Base-by-base conservation (phyloP, 441 rosid species). In the Arabidopsis hybrid region DNA sequence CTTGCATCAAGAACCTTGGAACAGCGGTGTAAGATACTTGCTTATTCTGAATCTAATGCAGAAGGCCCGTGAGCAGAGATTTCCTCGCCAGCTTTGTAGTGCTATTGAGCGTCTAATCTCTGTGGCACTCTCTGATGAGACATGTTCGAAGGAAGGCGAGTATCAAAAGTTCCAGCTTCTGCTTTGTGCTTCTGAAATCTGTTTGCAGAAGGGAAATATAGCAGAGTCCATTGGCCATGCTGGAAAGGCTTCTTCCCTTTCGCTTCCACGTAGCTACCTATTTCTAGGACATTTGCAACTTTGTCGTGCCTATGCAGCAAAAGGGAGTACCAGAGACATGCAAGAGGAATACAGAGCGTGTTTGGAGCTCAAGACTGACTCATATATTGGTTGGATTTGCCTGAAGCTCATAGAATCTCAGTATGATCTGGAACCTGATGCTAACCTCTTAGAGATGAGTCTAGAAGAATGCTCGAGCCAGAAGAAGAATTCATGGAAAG, bases 31-130 rank as follows among this genome's bases (percentile, higher is more conserved):
- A 14, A 80, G 82, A 81, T 95, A 89, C 83, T 81, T 93, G 84
- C 91, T 95, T 55, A 82, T 89, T 73, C 88, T 91, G 75, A 91
- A 87, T 82, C 89, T 95, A 49, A 39, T 88, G 18, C 99, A 93
- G 79, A 91, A 85, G 85, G 97, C 97, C 16, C 87, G 91, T 42
- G 99, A 91, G 77, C 95, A 91, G 85, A 89, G 89, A 78, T 93
- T 87, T 74, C 95, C 97, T 79, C 71, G 40, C 39, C 87, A 85
- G 62, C 89, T 86, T 18, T 88, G 92, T 60, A 71, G 51, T 39
- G 70, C 76, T 46, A 80, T 93, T 71, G 76, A 85, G 65, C 82
- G 90, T 72, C 85, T 91, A 39, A 77, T 91, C 67, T 26, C 45
- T 34, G 81, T 83, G 78, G 90, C 89, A 43, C 88, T 89, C 78